Conservation (phyloP, 2,329 filamentous ascomycete species). For the Colletotrichum cereale region DNA sequence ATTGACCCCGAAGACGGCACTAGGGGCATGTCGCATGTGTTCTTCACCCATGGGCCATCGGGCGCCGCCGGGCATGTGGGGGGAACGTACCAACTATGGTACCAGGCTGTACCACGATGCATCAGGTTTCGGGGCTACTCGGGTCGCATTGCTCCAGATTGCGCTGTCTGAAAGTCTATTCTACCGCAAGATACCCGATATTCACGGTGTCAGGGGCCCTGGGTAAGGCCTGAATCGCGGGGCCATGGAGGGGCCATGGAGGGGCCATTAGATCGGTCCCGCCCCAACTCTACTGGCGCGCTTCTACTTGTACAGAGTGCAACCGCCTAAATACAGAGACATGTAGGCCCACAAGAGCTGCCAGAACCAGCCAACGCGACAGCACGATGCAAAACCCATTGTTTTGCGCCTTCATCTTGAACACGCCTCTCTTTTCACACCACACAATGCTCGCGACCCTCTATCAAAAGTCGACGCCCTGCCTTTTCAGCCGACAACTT, state of each 20-base stretch:
- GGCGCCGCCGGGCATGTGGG: conserved; percentile 29
- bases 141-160: conserved; percentile 33
- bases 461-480: not conserved
- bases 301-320: conserved; percentile 17
- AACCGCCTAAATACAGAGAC: conserved; percentile 14
- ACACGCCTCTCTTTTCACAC: not conserved
- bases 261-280: conserved; percentile 17
- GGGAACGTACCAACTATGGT: too few relatives aligned
- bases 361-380: conserved; percentile 14
- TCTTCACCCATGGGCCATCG: conserved; percentile 11
- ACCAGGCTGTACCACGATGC: conserved; percentile 20
- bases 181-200: conserved; percentile 8
- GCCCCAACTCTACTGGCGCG: conserved; percentile 39
- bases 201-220: not conserved
- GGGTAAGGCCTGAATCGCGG: conserved; percentile 35
- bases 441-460: not conserved
- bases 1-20: conserved; percentile 35
- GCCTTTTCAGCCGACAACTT: conserved; percentile 36
- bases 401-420: not conserved
- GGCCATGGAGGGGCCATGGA: conserved; percentile 19
- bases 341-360: conserved; percentile 8
- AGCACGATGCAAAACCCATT: not conserved
- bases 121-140: conserved; percentile 30
- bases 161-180: conserved; percentile 27
- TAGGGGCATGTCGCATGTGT: conserved; percentile 32